These are phyloP conservation scores for Phaeomoniella chlamydospora DNA, from an alignment of 2,329 filamentous ascomycete species.

Conservation along the genomic window DNA sequence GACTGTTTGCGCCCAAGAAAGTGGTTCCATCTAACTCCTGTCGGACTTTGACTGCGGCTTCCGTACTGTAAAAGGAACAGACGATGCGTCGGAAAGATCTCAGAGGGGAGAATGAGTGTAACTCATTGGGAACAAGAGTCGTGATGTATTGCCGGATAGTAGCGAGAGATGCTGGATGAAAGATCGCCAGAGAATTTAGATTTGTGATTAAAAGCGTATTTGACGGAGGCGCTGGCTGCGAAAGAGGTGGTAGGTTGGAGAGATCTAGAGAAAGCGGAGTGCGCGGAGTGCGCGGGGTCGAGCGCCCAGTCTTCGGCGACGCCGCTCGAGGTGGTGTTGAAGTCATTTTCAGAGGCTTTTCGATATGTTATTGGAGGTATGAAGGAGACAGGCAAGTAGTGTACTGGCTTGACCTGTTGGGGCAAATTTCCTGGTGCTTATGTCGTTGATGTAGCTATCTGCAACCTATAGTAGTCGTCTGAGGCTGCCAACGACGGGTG, in stretches of 20 bases:
- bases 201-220: constrained; percentile 37
- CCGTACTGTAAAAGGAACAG: constrained; percentile 28
- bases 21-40: constrained; percentile 24
- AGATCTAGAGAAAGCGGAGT: constrained; percentile 29
- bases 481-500: too few relatives aligned
- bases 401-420: too few relatives aligned
- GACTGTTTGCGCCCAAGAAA: constrained; percentile 11
- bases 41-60: constrained; percentile 27
- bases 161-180: constrained; percentile 28
- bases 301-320: background rate
- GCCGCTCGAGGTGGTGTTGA: background rate
- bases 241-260: constrained; percentile 27
- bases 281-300: background rate
- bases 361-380: too few relatives aligned
- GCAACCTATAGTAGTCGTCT: too few relatives aligned
- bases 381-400: too few relatives aligned
- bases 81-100: constrained; percentile 35
- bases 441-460: too few relatives aligned
- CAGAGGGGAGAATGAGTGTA: constrained; percentile 36
- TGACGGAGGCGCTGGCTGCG: constrained; percentile 28
- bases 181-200: constrained; percentile 28
- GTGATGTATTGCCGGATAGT: constrained; percentile 27
- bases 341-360: too few relatives aligned
- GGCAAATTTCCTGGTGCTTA: too few relatives aligned
- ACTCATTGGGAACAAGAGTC: constrained; percentile 17